A percentile compares a stretch with the other conserved stretches of the same genome.
These are phyloP conservation scores for Areca catechu DNA, from an alignment of 176 grass and related monocot species.

Conservation along the genomic window DNA sequence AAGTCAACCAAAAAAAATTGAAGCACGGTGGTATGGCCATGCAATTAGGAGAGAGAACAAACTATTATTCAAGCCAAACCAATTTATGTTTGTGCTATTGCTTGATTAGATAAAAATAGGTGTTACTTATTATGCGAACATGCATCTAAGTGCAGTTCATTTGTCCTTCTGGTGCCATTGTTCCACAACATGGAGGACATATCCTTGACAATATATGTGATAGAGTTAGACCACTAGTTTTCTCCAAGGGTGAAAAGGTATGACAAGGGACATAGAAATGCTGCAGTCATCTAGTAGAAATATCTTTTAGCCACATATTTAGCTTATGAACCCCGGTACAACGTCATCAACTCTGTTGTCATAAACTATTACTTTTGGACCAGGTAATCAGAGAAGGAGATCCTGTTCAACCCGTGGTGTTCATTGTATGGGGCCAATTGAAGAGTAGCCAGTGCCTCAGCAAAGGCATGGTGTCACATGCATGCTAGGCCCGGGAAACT, in stretches of 20 bases:
- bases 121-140: too few species aligned
- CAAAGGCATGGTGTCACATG: constrained; percentile 71
- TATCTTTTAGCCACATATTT: too few species aligned
- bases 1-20: too few species aligned
- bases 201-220: constrained; percentile 98
- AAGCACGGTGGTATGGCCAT: too few species aligned
- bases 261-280: neutral
- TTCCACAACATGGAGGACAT: constrained; percentile 92
- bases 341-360: too few species aligned
- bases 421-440: constrained; percentile 66
- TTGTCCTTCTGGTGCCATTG: constrained; percentile 47
- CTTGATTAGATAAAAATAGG: too few species aligned
- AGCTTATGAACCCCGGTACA: too few species aligned
- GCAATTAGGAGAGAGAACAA: too few species aligned
- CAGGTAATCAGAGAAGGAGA: constrained; percentile 92
- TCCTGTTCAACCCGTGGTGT: constrained; percentile 90
- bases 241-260: constrained; percentile 83
- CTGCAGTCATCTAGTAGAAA: too few species aligned
- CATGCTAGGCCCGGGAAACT: constrained; percentile 54
- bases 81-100: too few species aligned
- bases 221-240: constrained; percentile 63
- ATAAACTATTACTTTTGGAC: neutral
- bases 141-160: neutral
- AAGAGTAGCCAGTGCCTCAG: constrained; percentile 67
- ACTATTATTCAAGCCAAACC: too few species aligned